A percentile compares a stretch with the other conserved stretches of the same genome.
Conservation (phyloP, 495 filamentous ascomycete genomes). For the Ascobolus immersus region DNA sequence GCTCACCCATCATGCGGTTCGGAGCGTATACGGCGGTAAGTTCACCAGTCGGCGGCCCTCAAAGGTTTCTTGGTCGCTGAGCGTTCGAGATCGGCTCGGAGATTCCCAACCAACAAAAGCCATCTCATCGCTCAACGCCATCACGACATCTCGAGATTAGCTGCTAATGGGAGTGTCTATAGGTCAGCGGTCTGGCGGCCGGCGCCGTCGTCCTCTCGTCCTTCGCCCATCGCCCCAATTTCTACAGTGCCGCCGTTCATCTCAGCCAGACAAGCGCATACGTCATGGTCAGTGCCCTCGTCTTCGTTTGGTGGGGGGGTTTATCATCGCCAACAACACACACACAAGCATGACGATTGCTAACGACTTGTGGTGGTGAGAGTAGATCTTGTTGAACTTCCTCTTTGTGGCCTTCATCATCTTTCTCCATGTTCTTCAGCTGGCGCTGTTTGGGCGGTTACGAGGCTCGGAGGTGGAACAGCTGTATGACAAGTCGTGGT, state of each 20-base stretch:
- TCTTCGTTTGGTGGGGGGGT: no score
- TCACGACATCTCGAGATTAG: neutral
- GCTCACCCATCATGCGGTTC: no score
- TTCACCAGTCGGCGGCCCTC: no score
- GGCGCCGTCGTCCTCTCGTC: constrained; percentile 63
- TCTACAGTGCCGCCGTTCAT: constrained; percentile 92
- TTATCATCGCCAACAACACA: neutral
- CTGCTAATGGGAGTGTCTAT: constrained; percentile 1
- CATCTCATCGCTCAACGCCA: neutral
- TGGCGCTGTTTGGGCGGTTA: constrained; percentile 70
- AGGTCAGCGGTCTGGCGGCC: constrained; percentile 57
- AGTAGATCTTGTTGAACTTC: constrained; percentile 67
- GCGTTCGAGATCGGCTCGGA: no score
- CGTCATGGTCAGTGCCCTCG: constrained; percentile 41
- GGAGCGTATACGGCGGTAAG: no score
- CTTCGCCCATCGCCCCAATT: constrained; percentile 82
- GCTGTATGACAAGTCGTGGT: constrained; percentile 92
- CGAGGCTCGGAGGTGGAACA: constrained; percentile 89
- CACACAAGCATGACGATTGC: neutral
- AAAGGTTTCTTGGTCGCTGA: no score
- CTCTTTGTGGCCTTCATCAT: constrained; percentile 48
- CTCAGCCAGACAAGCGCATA: constrained; percentile 86
- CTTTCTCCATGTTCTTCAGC: constrained; percentile 64
- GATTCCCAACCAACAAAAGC: neutral
- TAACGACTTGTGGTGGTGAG: constrained; percentile 2